Conservation (phyloP, 306 rosid species). For the Ormosia semicastrata region DNA sequence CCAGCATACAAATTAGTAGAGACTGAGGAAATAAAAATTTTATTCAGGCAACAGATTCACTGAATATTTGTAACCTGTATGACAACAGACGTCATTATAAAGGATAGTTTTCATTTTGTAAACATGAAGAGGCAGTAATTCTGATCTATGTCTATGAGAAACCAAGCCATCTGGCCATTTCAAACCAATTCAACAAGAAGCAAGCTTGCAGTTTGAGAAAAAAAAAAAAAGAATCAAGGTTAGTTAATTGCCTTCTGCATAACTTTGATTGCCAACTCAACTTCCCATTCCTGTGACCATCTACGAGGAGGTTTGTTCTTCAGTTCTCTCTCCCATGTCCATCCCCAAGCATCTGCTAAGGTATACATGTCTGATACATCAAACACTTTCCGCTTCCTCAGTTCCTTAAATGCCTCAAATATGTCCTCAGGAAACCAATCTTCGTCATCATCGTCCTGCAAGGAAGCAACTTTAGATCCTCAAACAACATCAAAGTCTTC, state of each 20-base stretch:
- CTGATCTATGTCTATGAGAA: constrained; percentile 17
- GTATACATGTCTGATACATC: constrained; percentile 96
- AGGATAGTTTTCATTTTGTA: constrained; percentile 17
- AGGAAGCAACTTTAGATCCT: constrained; percentile 11
- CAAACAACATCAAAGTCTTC: constrained; percentile 13
- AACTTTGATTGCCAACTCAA: constrained; percentile 76
- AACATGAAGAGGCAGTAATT: constrained; percentile 5
- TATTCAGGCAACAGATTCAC: neutral
- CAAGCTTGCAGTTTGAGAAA: constrained; percentile 20
- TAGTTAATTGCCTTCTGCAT: constrained; percentile 72
- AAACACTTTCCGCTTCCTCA: constrained; percentile 77
- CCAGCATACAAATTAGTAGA: constrained; percentile 1
- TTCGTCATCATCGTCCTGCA: constrained; percentile 82
- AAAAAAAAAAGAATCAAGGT: constrained; percentile 10
- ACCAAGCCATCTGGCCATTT: neutral
- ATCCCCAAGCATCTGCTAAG: constrained; percentile 94
- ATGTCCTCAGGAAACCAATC: constrained; percentile 94
- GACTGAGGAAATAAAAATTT: neutral
- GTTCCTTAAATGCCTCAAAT: constrained; percentile 87
- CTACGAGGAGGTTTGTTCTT: constrained; percentile 66
- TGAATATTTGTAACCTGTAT: neutral
- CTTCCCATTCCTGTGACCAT: constrained; percentile 99
- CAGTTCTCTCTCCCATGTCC: constrained; percentile 92
- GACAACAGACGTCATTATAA: constrained; percentile 1
- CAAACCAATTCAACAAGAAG: constrained; percentile 27